Percentiles rank a stretch among this genome's conserved stretches.
Evolutionary conservation across 2,329 filamentous ascomycete species (phyloP).

Genomic region (Apiospora saccharicola): DNA sequence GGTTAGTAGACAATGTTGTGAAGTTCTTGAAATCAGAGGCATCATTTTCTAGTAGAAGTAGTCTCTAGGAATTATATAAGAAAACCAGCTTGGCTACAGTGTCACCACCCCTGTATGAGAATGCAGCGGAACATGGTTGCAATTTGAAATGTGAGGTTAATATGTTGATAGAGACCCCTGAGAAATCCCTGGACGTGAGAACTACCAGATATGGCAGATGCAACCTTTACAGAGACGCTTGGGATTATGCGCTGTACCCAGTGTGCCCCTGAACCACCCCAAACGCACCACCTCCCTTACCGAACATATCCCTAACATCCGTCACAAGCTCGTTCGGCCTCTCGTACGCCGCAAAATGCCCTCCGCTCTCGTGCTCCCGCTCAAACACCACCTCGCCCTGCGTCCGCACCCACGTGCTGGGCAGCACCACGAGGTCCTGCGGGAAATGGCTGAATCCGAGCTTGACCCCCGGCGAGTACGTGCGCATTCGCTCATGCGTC

Average conservation of each 20-base stretch:
- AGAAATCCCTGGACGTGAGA: background rate
- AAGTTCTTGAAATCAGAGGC: slow-evolving; percentile 17
- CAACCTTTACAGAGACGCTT: background rate
- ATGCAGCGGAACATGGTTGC: background rate
- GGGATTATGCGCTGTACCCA: slow-evolving; percentile 32
- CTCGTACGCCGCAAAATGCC: slow-evolving; percentile 70
- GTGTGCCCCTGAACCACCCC: slow-evolving; percentile 41
- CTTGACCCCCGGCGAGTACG: slow-evolving; percentile 46
- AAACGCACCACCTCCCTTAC: slow-evolving; percentile 54
- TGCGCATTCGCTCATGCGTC: slow-evolving; percentile 26
- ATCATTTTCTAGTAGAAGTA: background rate
- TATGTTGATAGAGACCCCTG: background rate
- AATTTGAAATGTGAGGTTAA: background rate
- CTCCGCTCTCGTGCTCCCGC: slow-evolving; percentile 56
- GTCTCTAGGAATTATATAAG: background rate
- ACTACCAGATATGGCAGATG: background rate
- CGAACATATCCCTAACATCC: slow-evolving; percentile 67
- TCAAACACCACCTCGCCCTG: slow-evolving; percentile 68
- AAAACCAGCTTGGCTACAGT: background rate
- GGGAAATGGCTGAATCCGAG: slow-evolving; percentile 62
- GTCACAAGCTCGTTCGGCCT: slow-evolving; percentile 57
- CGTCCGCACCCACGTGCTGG: slow-evolving; percentile 63
- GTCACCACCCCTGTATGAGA: background rate
- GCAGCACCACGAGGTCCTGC: slow-evolving; percentile 61
- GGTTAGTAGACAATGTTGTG: slow-evolving; percentile 20